Percentiles rank a stretch among this genome's conserved stretches.
Conservation (phyloP, 2,329 filamentous ascomycete species). For the Amauroascus niger region DNA sequence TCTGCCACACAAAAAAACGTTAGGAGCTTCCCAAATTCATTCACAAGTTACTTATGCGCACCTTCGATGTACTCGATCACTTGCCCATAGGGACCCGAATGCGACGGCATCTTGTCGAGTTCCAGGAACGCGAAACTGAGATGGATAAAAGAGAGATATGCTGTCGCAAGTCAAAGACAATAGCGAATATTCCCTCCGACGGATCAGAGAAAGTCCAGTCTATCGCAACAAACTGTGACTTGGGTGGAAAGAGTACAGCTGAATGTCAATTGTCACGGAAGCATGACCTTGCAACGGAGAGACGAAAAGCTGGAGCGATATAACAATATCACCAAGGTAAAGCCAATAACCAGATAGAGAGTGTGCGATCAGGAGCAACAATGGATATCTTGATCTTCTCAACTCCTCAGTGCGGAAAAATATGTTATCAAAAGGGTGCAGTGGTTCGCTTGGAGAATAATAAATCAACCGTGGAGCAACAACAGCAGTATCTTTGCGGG, state of each 20-base stretch:
- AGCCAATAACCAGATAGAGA: not conserved
- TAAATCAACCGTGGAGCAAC: not conserved
- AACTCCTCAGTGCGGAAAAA: not conserved
- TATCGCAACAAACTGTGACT: not conserved
- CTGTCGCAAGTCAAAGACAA: not conserved
- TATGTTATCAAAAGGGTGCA: not conserved
- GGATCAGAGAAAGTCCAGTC: not conserved
- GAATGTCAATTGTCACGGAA: not conserved
- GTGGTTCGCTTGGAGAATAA: not conserved
- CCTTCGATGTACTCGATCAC: conserved; percentile 94
- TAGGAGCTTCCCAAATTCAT: no score
- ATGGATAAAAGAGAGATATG: not conserved
- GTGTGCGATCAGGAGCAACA: not conserved
- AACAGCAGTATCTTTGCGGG: not conserved
- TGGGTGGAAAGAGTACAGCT: not conserved
- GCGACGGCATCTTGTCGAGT: conserved; percentile 38
- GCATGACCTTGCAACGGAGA: not conserved
- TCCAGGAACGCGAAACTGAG: not conserved
- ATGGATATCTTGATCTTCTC: not conserved
- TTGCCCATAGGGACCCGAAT: conserved; percentile 63
- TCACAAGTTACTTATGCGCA: conserved; percentile 45
- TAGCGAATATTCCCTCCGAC: not conserved
- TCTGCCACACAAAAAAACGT: no score
- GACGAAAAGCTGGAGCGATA: not conserved
- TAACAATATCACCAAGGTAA: not conserved